Percentiles rank a stretch among this genome's conserved stretches.
Conservation (phyloP, 306 rosid species). For the Macrotyloma uniflorum region DNA sequence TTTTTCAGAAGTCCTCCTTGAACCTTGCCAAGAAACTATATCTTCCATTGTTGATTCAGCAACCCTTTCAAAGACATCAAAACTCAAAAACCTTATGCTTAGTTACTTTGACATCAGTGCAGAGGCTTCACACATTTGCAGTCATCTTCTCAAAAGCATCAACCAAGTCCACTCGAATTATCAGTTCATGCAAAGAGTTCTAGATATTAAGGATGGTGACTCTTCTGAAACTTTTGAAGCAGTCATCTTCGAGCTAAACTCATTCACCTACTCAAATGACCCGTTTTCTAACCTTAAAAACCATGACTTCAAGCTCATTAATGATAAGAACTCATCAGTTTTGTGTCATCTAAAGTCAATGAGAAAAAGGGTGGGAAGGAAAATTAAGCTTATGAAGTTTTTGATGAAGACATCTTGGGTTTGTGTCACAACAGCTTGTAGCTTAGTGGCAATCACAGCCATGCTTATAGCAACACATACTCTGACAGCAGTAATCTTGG, state of each 20-base stretch:
- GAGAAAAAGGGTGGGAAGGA: slow-evolving; percentile 54
- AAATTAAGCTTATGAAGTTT: slow-evolving; percentile 43
- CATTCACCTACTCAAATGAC: slow-evolving; percentile 38
- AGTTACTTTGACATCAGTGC: slow-evolving; percentile 63
- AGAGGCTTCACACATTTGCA: slow-evolving; percentile 60
- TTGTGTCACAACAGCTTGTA: slow-evolving; percentile 47
- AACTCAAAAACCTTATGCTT: slow-evolving; percentile 52
- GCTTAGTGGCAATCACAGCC: slow-evolving; percentile 39
- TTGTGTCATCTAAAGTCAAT: slow-evolving; percentile 42
- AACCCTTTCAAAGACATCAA: slow-evolving; percentile 35
- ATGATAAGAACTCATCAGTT: slow-evolving; percentile 41
- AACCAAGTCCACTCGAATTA: slow-evolving; percentile 44
- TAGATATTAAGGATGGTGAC: slow-evolving; percentile 38
- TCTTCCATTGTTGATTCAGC: slow-evolving; percentile 49
- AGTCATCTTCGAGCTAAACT: slow-evolving; percentile 38
- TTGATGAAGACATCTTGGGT: slow-evolving; percentile 40
- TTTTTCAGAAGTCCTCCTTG: slow-evolving; percentile 51
- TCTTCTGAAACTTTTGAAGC: slow-evolving; percentile 14
- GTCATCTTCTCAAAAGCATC: slow-evolving; percentile 55
- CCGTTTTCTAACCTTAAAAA: slow-evolving; percentile 45
- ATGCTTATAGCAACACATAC: slow-evolving; percentile 46
- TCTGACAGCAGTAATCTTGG: slow-evolving; percentile 41
- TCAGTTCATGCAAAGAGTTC: slow-evolving; percentile 41
- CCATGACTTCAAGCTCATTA: slow-evolving; percentile 48
- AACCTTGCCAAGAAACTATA: slow-evolving; percentile 58